Percentiles rank a stretch among this genome's conserved stretches.
phyloP scores from a whole-genome alignment of 805 yeast genomes.

The Spathaspora sp. region DNA sequence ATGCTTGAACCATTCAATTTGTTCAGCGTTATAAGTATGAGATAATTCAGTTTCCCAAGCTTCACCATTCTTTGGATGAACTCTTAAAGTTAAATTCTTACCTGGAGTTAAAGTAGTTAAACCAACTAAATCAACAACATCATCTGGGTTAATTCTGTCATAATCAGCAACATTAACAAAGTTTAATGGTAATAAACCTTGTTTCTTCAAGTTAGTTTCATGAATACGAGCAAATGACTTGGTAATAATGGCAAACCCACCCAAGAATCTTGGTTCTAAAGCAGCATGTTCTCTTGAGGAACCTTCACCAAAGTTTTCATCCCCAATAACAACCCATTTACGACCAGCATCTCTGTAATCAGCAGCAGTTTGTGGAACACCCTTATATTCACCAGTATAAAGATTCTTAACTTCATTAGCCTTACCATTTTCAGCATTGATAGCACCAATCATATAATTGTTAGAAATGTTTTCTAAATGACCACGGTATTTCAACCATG shows the following conservation, averaged over 20 bases:
- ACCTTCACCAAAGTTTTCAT: constrained; percentile 99
- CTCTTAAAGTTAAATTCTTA: constrained; percentile 78
- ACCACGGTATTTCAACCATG: constrained; percentile 99
- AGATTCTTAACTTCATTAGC: constrained; percentile 88
- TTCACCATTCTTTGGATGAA: constrained; percentile 66
- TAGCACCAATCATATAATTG: constrained; percentile 99
- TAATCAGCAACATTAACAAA: constrained; percentile 85
- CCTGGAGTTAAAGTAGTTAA: constrained; percentile 88
- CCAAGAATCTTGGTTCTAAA: constrained; percentile 97
- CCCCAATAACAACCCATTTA: constrained; percentile 97
- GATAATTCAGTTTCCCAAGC: constrained; percentile 89
- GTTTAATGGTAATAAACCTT: constrained; percentile 97
- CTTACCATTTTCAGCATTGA: constrained; percentile 92
- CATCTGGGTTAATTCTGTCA: constrained; percentile 89
- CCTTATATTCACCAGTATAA: constrained; percentile 86
- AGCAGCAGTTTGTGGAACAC: constrained; percentile 96
- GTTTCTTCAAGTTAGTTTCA: constrained; percentile 99
- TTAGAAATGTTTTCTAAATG: constrained; percentile 97
- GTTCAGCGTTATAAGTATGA: constrained; percentile 95
- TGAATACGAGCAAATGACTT: constrained; percentile 98
- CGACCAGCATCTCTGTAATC: constrained; percentile 91
- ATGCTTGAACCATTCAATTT: constrained; percentile 97
- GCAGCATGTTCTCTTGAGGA: constrained; percentile 99
- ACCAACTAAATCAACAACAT: constrained; percentile 84
- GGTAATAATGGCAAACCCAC: constrained; percentile 96